Conservation (phyloP, 352 stramenopile species). For the Globisporangium irregulare region DNA sequence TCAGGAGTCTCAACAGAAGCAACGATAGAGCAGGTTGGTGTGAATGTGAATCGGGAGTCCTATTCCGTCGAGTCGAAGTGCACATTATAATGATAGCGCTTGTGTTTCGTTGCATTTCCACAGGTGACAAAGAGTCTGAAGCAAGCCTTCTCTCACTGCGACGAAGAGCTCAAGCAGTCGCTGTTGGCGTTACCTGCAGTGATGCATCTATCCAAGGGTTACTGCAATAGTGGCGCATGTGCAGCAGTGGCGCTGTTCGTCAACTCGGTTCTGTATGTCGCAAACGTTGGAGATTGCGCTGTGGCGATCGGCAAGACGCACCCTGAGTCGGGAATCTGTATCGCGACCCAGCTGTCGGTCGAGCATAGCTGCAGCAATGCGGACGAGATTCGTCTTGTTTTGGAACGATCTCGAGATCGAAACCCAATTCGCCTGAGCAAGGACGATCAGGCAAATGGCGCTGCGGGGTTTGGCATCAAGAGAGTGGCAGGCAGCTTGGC, state of each 20-base stretch:
- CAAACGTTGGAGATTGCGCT: constrained; percentile 91
- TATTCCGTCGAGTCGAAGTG: not conserved
- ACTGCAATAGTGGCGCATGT: constrained; percentile 69
- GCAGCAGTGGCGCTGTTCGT: constrained; percentile 63
- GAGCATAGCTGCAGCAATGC: constrained; percentile 64
- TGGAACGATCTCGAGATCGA: constrained; percentile 64
- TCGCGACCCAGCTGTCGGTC: constrained; percentile 37
- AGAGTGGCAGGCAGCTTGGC: constrained; percentile 89
- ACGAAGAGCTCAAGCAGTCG: constrained; percentile 56
- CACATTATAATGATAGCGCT: not conserved
- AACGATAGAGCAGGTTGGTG: constrained; percentile 29
- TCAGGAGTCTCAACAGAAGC: constrained; percentile 22
- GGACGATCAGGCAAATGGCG: constrained; percentile 80
- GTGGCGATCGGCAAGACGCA: constrained; percentile 78
- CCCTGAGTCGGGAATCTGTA: constrained; percentile 28
- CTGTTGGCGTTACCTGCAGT: constrained; percentile 39
- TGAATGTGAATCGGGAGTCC: not conserved
- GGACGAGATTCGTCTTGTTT: constrained; percentile 47
- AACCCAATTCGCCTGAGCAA: constrained; percentile 90
- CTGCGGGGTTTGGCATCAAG: constrained; percentile 80
- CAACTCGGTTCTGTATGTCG: constrained; percentile 72
- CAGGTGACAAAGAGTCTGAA: constrained; percentile 26
- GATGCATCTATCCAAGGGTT: constrained; percentile 55
- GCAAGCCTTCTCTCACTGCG: constrained; percentile 43
- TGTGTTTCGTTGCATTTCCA: not conserved